A percentile compares a stretch with the other conserved stretches of the same genome.
Evolutionary conservation across 2,329 filamentous ascomycete genomes (phyloP).

Genomic region (Hymenoscyphus scutula): DNA sequence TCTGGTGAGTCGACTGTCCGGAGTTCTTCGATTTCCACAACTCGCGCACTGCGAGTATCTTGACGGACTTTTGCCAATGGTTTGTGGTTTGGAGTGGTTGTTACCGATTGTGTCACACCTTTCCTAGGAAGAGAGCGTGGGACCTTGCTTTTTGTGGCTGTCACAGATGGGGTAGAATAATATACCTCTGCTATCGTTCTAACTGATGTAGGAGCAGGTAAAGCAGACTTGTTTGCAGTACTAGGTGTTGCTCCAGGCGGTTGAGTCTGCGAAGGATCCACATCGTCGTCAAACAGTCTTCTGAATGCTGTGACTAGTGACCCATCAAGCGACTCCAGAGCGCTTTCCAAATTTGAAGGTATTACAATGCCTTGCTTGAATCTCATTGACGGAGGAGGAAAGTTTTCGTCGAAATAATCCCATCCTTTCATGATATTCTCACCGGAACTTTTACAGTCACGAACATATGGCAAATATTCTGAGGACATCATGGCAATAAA

Average conservation of each 20-base stretch:
- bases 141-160: background rate
- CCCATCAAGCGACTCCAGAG: background rate
- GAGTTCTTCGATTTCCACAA: background rate
- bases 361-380: background rate
- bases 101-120: background rate
- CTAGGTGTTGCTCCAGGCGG: background rate
- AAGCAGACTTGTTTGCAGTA: background rate
- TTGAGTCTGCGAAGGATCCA: background rate
- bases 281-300: background rate
- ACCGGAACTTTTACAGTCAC: slow-evolving; percentile 26
- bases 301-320: background rate
- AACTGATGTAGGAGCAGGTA: background rate
- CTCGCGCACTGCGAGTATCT: background rate
- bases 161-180: background rate
- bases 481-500: slow-evolving; percentile 47
- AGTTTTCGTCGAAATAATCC: background rate
- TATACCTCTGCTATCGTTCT: background rate
- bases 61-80: background rate
- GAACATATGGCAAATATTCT: slow-evolving; percentile 45
- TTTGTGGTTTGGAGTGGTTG: background rate
- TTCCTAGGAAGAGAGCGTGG: background rate
- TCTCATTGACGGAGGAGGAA: background rate
- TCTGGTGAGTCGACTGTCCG: background rate
- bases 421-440: slow-evolving; percentile 14
- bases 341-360: background rate